Percentiles rank a stretch among this genome's conserved stretches.
Conservation (phyloP, 495 filamentous ascomycete species). For the Hypoxylon lienhwacheense region DNA sequence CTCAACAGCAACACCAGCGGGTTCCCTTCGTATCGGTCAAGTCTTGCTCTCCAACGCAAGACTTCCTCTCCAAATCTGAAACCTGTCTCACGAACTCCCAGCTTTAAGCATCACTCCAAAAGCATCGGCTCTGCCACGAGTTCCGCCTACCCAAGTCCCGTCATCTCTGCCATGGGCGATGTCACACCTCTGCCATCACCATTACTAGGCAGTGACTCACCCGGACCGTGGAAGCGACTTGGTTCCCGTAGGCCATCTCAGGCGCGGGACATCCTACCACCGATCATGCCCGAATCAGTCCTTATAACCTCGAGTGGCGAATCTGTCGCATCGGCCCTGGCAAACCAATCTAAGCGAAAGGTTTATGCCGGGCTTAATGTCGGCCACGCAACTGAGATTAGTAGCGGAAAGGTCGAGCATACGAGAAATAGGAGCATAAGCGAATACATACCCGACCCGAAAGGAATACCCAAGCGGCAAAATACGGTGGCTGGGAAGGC, state of each 20-base stretch:
- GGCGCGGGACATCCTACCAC: constrained; percentile 37
- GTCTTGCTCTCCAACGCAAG: constrained; percentile 41
- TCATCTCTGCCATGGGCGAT: constrained; percentile 79
- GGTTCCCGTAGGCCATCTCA: constrained; percentile 45
- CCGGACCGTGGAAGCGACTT: constrained; percentile 68
- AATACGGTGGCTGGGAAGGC: constrained; percentile 63
- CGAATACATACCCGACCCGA: constrained; percentile 77
- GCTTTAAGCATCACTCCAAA: constrained; percentile 46
- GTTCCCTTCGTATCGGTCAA: constrained; percentile 35
- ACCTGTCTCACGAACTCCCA: constrained; percentile 52
- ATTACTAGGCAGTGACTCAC: constrained; percentile 68
- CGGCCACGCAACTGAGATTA: constrained; percentile 30
- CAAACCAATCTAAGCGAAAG: constrained; percentile 55
- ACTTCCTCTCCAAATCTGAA: constrained; percentile 46
- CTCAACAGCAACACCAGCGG: constrained; percentile 33
- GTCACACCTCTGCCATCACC: constrained; percentile 94
- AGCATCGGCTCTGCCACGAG: constrained; percentile 49
- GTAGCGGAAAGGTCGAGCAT: constrained; percentile 46
- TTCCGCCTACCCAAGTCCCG: constrained; percentile 57
- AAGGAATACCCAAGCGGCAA: constrained; percentile 67
- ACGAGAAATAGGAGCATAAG: constrained; percentile 78
- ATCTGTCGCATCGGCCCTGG: constrained; percentile 49
- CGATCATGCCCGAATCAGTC: constrained; percentile 48
- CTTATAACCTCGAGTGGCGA: constrained; percentile 54
- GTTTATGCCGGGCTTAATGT: constrained; percentile 52